Percentiles rank a stretch among this genome's conserved stretches.
Conservation (phyloP, 148 eudicot genomes). For the Cornus suecica region DNA sequence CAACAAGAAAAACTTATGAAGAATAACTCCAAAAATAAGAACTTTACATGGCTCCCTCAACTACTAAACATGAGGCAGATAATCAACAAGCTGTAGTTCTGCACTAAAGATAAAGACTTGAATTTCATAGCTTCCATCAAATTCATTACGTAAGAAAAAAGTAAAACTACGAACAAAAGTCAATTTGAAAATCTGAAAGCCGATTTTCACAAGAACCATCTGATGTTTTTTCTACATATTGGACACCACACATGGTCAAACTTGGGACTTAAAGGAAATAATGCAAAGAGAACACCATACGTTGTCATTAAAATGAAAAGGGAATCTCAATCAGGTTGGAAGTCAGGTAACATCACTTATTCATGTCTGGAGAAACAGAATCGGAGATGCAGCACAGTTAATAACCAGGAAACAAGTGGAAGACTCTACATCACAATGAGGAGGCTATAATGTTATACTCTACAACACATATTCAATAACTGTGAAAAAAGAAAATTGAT, state of each 20-base stretch:
- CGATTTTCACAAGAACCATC: background rate
- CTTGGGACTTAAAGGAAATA: background rate
- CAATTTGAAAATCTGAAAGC: too few relatives aligned
- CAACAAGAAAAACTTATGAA: too few relatives aligned
- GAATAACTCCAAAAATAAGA: background rate
- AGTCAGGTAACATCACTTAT: background rate
- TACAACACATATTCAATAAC: too few relatives aligned
- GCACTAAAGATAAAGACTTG: background rate
- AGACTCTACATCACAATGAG: background rate
- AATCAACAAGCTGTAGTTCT: background rate
- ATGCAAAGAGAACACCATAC: background rate
- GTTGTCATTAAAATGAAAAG: too few relatives aligned
- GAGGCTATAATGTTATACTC: too few relatives aligned
- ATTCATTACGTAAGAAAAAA: background rate
- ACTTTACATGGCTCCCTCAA: background rate
- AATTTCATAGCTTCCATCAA: background rate
- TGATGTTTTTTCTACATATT: background rate
- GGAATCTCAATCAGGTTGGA: background rate
- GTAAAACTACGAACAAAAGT: background rate
- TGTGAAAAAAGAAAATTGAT: too few relatives aligned
- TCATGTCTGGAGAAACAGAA: background rate
- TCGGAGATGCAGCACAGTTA: background rate
- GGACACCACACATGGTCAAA: background rate
- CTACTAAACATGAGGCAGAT: background rate
- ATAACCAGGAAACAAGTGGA: background rate